Evolutionary conservation across 1,284 basidiomycete species (phyloP).

Genomic region (Exobasidium rhododendri): DNA sequence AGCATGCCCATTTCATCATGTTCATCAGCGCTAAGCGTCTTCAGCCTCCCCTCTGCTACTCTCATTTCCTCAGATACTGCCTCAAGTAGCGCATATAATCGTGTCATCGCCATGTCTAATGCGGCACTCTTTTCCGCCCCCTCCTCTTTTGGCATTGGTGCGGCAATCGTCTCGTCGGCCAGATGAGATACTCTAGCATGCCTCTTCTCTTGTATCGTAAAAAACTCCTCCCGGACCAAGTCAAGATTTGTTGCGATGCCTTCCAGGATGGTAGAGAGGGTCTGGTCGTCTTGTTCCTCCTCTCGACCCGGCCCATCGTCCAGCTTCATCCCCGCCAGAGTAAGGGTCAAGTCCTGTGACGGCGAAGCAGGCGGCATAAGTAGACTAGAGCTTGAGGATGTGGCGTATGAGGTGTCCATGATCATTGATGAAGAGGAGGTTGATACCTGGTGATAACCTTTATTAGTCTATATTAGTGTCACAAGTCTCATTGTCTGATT

Average conservation of each 20-base stretch:
- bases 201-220: slow-evolving; percentile 34
- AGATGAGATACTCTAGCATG: slow-evolving; percentile 19
- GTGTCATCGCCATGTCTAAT: slow-evolving; percentile 6
- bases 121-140: slow-evolving; percentile 2
- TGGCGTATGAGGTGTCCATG: too few species aligned
- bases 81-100: slow-evolving; percentile 12
- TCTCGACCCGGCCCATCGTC: neutral
- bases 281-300: neutral
- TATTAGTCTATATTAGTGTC: too few species aligned
- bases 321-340: neutral
- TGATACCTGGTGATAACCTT: too few species aligned
- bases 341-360: neutral
- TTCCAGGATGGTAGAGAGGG: neutral
- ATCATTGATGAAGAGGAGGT: too few species aligned
- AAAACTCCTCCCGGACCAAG: slow-evolving; percentile 30
- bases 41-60: slow-evolving; percentile 22
- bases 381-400: too few species aligned
- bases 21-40: slow-evolving; percentile 65
- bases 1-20: neutral
- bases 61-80: neutral
- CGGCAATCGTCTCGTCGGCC: neutral
- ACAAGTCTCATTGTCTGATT: too few species aligned
- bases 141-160: neutral
- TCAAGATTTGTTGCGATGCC: slow-evolving; percentile 10
- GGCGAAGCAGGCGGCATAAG: neutral